Evolutionary conservation across 805 yeast genomes (phyloP).

Genomic region (Myxozyma neotropica): DNA sequence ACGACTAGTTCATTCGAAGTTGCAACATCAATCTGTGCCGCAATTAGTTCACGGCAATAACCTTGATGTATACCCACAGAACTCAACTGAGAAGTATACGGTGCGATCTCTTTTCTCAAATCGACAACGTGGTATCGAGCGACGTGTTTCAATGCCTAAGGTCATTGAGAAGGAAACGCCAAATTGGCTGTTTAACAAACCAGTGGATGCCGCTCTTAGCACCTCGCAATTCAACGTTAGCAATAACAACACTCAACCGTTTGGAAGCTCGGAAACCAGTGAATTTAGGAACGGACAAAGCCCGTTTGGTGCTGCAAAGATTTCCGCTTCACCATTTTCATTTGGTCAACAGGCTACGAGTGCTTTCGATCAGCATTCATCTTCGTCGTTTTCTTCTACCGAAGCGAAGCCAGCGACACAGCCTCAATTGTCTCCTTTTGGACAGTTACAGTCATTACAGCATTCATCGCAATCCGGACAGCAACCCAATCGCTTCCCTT

Average conservation of each 20-base stretch:
- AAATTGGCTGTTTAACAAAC: constrained; percentile 3
- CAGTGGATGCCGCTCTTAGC: neutral
- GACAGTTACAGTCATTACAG: too few species aligned
- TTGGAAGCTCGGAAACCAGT: neutral
- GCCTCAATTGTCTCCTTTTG: too few species aligned
- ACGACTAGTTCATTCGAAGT: constrained; percentile 47
- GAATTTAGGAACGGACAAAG: neutral
- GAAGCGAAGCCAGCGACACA: too few species aligned
- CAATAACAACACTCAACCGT: neutral
- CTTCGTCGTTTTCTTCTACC: too few species aligned
- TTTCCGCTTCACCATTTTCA: constrained; percentile 1
- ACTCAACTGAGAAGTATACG: constrained; percentile 4
- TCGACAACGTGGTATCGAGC: neutral
- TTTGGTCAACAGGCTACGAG: neutral
- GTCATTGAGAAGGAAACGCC: neutral
- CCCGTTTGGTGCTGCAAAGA: neutral
- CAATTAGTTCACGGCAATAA: constrained; percentile 48
- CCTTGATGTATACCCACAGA: constrained; percentile 14
- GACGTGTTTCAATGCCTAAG: constrained; percentile 5
- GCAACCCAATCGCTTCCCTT: too few species aligned
- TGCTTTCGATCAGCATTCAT: neutral
- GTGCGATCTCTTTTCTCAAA: constrained; percentile 20
- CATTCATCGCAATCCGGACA: too few species aligned
- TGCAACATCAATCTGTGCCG: constrained; percentile 38
- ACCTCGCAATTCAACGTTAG: too few species aligned